Evolutionary conservation across 192 early-diverging fungal species (phyloP), one percentile per base, ranked within the genome.

Genomic region (Backusella parvicylindrica): DNA sequence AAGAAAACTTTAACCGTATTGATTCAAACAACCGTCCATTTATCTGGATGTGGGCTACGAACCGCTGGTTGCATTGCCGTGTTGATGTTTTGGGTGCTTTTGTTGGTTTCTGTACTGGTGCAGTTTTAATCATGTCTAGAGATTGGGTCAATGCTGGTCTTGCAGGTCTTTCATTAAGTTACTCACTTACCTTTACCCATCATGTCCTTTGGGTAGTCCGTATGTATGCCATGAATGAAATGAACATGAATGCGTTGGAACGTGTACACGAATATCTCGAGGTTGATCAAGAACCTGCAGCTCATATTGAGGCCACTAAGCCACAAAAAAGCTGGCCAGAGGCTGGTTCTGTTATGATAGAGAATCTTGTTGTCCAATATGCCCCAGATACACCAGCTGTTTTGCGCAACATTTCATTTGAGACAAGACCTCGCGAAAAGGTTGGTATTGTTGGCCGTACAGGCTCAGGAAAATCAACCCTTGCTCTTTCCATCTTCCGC

Each of bases 401-500:
- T 16, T 91, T 93, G 64, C 80, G 86, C 36, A 80, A 88, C 69
- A 79, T 99, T 8, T 90, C 89, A 11, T 90, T 97, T 64, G 32
- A 79, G 4, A 90, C 95, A 33, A 82, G 81, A 6, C 86, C 91
- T 4, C 66, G 84, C n/a, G 87, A 88, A 82, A 96, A 95, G 81
- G 91, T 98, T 78, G 97, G 96, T 40, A 91, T 98, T 43, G 95
- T 96, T 43, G 96, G 96, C 12, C 87, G 96, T 21, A 94, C 94
- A 13, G 95, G 94, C 31, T 90, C 91, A 3, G 94, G 94, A 32
- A 96, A 96, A 75, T 90, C 88, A 18, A 91, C 92, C 0, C 78
- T 96, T 65, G 88, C 90, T 3, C 83, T 94, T 60, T 87, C 91
- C 9, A 81, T 96, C 68, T 87, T 95, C 78, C 90, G 95, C 16